Base-by-base conservation (phyloP, 2,329 filamentous ascomycete genomes). In the Botrytis aclada region DNA sequence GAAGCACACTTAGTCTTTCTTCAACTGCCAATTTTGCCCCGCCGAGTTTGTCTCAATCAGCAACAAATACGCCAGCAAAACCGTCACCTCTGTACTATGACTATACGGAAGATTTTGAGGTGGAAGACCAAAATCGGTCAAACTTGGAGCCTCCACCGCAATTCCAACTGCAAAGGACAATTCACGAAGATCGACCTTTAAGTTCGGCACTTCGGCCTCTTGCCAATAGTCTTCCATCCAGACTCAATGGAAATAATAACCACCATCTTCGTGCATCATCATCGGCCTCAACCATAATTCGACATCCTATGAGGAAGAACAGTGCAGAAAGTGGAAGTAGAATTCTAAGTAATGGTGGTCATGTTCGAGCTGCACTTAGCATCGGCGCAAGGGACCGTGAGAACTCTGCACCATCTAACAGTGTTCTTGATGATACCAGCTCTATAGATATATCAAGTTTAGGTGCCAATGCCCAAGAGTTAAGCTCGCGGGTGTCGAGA, bases 81-180 rank as follows among this genome's bases (percentile, higher is more conserved):
- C 66, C 76, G 32, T 80, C 79, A 47, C 80, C 80, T 41, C 69
- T 80, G 37, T 81, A 80, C 67, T 81, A 81, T 73, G 80, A 81
- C 67, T 81, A 81, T 72, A 80, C 80, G 1, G 80, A 81, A 69
- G 77, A 81, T 43, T 81, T 81, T 62, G 78, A 80, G n/a, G 73
- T 76, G 18, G 79, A 78, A 45, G 73, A 74, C 10, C 75, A 76
- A 29, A 73, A 60, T 41, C 74, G 71, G 9, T 65, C 76, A 64
- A 70, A 71, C 29, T 22, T 66, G 56, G 72, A 76, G 39, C 76
- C 75, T n/a, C 78, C 77, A 51, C 77, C 79, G 25, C 74, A 74
- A 29, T 80, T 80, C 70, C 76, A 74, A n/a, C 72, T 80, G 39
- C 76, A 78, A 29, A 78, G 76, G 61, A 78, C 78, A 39, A 79